Base-by-base conservation (phyloP, 1,284 basidiomycete species). In the Cutaneotrichosporon spelunceum region DNA sequence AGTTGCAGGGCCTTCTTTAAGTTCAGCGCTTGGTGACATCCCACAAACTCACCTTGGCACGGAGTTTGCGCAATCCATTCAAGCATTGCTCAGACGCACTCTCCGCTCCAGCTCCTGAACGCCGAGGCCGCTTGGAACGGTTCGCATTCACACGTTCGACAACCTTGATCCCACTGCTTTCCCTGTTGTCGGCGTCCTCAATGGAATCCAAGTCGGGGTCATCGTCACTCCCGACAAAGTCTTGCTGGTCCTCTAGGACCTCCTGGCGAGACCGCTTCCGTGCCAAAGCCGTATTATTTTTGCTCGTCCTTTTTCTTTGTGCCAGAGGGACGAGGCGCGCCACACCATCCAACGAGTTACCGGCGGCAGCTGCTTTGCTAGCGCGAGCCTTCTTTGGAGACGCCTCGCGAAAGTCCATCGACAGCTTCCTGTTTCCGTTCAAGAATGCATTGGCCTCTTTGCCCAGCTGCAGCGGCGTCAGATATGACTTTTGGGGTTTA, bases 151-250 rank as follows among this genome's bases (percentile, higher is more conserved):
- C 14, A 23, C 4, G 11, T 4, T 4, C 45, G 23, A 26, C 4
- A 24, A 47, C 14, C 45, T 24, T 4, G 3, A 47, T 19, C 10
- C 10, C 19, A 14, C 45, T 47, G 23, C 33, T 24, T 4, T 36
- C 33, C 23, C 27, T 44, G 26, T 29, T 9, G 33, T 44, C 73
- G 91, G 90, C 16, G 58, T 59, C 56, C 2, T 62, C 61, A 23
- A 53, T 57, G 0, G 56, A 60, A 19, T 53, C 65, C 24, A 63
- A 60, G 14, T 68, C 74, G 56, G 78, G 75, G 53, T 71, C 69
- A 16, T 65, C 65, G 59, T 57, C 56, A 4, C 71, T 73, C 53
- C 68, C 67, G 50, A 72, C 73, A 55, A 77, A 77, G 16, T 66
- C 74, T 5, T 63, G 62, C 39, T 68, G 68, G 48, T 72, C 68